Conservation (phyloP, 371 early-diverging fungal genomes). For the Syncephalastrum racemosum region DNA sequence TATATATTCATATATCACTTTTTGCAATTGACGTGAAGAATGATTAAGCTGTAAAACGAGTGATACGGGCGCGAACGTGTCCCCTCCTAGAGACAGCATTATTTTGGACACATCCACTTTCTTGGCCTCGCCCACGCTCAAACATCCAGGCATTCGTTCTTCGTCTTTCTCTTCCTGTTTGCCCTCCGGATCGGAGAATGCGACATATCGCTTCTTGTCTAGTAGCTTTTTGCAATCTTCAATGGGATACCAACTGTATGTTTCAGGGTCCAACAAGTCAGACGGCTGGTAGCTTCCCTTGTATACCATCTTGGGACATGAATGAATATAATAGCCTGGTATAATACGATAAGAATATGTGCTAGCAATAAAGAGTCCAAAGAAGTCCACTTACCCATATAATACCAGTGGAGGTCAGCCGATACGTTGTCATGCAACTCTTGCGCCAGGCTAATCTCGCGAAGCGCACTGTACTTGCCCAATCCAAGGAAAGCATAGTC, state of each 20-base stretch:
- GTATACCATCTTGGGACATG: slow-evolving; percentile 91
- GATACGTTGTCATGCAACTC: slow-evolving; percentile 22
- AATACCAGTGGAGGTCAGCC: slow-evolving; percentile 69
- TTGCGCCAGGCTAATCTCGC: slow-evolving; percentile 69
- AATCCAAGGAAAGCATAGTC: slow-evolving; percentile 68
- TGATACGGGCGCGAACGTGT: too few species aligned
- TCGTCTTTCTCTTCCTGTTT: slow-evolving; percentile 7
- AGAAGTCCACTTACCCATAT: slow-evolving; percentile 65
- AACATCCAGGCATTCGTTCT: slow-evolving; percentile 11
- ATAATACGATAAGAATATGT: background rate
- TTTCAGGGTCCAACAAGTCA: slow-evolving; percentile 69
- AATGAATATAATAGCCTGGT: slow-evolving; percentile 85
- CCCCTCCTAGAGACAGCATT: too few species aligned
- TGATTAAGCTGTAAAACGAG: too few species aligned
- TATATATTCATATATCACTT: too few species aligned
- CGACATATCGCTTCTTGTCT: slow-evolving; percentile 18
- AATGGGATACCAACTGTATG: slow-evolving; percentile 44
- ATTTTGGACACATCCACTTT: slow-evolving; percentile 2
- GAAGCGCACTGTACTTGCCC: slow-evolving; percentile 85
- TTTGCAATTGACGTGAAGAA: too few species aligned
- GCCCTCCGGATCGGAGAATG: slow-evolving; percentile 12
- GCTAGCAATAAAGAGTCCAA: background rate
- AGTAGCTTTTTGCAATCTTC: slow-evolving; percentile 25
- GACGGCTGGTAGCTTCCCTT: slow-evolving; percentile 88
- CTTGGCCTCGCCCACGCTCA: slow-evolving; percentile 4